phyloP scores from a whole-genome alignment of 192 early-diverging fungal genomes.

The Allomyces macrogynus region DNA sequence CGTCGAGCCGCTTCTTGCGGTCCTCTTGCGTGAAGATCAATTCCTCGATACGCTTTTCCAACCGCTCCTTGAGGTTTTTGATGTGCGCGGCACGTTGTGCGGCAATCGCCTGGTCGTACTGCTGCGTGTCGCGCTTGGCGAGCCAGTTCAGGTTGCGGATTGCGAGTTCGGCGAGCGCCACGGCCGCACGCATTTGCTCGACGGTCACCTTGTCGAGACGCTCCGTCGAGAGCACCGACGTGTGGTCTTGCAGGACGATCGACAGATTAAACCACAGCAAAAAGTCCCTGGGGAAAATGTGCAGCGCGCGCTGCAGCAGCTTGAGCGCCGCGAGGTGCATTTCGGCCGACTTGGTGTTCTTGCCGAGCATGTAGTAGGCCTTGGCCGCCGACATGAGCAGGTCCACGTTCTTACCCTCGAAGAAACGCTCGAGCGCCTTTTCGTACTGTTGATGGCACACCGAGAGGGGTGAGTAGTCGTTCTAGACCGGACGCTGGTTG shows the following conservation, averaged over 20 bases:
- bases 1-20: background rate
- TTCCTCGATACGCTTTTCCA: background rate
- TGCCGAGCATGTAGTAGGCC: conserved; percentile 18
- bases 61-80: background rate
- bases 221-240: conserved; percentile 10
- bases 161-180: conserved; percentile 1
- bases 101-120: conserved; percentile 40
- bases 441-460: conserved; percentile 30
- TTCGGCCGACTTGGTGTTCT: conserved; percentile 2
- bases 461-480: background rate
- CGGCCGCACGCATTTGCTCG: conserved; percentile 13
- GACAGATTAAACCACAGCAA: conserved; percentile 24
- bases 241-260: conserved; percentile 30
- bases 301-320: conserved; percentile 7
- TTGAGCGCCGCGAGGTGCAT: background rate
- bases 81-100: conserved; percentile 32
- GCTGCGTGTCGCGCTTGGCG: conserved; percentile 18
- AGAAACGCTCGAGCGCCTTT: conserved; percentile 31
- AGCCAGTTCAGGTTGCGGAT: conserved; percentile 17
- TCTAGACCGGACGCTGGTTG: background rate
- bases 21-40: background rate
- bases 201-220: background rate
- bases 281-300: conserved; percentile 10
- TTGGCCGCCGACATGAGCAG: conserved; percentile 30
- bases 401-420: conserved; percentile 24